These are phyloP conservation scores for Kodamaea alishanica DNA, from an alignment of 1,139 yeast genomes.

Conservation along the genomic window DNA sequence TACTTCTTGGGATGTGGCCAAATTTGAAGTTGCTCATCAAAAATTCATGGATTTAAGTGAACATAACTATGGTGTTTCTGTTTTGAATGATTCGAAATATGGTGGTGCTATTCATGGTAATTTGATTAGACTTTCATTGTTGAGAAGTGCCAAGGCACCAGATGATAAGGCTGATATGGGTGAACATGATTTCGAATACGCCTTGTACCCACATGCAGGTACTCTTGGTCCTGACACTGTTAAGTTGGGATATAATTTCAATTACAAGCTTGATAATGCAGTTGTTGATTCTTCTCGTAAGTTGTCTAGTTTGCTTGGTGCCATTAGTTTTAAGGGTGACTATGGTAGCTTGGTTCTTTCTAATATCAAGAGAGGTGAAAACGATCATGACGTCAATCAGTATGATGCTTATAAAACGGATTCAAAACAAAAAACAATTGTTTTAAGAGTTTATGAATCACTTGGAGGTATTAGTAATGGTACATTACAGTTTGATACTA, in stretches of 20 bases:
- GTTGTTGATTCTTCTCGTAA: constrained; percentile 19
- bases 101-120: constrained; percentile 93
- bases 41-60: constrained; percentile 91
- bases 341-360: constrained; percentile 63
- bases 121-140: constrained; percentile 72
- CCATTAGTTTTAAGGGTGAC: constrained; percentile 46
- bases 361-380: constrained; percentile 83
- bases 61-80: constrained; percentile 79
- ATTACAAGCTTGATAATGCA: constrained; percentile 45
- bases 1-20: constrained; percentile 94
- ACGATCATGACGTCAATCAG: constrained; percentile 58
- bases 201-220: constrained; percentile 78
- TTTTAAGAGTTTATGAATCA: constrained; percentile 78
- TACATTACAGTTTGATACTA: constrained; percentile 35
- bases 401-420: constrained; percentile 10
- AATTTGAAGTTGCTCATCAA: constrained; percentile 93
- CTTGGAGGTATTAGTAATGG: constrained; percentile 74
- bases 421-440: constrained; percentile 46
- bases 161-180: constrained; percentile 96
- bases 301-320: constrained; percentile 18
- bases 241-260: constrained; percentile 74
- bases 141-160: constrained; percentile 87
- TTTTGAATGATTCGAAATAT: constrained; percentile 81
- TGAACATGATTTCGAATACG: constrained; percentile 74
- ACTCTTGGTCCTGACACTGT: constrained; percentile 61